These are phyloP conservation scores for Suhomyces vadensis DNA, from an alignment of 805 yeast species.

Conservation along the genomic window DNA sequence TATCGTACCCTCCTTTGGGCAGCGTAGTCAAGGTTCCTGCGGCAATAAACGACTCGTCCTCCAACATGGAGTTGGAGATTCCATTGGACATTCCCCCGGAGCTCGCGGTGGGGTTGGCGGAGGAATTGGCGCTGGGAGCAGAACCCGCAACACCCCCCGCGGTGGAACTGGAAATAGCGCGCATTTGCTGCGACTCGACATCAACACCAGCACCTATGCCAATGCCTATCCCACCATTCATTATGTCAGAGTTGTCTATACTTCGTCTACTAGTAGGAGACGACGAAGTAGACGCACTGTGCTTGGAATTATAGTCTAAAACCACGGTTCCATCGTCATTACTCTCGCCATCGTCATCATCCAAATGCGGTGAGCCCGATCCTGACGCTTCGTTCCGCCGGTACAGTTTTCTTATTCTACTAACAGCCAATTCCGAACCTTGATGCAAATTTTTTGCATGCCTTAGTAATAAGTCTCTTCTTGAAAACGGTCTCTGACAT, in stretches of 20 bases:
- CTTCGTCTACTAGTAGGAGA: constrained; percentile 8
- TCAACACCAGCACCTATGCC: background rate
- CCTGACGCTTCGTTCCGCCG: constrained; percentile 22
- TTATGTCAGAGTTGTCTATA: constrained; percentile 9
- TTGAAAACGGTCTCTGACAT: constrained; percentile 43
- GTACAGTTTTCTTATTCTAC: constrained; percentile 41
- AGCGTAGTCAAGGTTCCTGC: background rate
- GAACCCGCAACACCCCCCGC: too few species aligned
- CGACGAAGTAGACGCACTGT: background rate
- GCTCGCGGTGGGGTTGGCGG: constrained; percentile 3
- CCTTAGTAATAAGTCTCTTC: constrained; percentile 44
- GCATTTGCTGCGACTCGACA: background rate
- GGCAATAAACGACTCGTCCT: background rate
- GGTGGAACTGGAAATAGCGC: background rate
- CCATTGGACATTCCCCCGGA: background rate
- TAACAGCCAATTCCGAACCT: constrained; percentile 45
- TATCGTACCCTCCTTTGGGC: constrained; percentile 16
- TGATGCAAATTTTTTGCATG: constrained; percentile 48
- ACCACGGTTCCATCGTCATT: constrained; percentile 1
- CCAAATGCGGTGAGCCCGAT: background rate
- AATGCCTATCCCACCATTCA: constrained; percentile 1
- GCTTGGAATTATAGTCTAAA: background rate
- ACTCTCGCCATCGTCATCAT: background rate
- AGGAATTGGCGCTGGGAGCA: background rate
- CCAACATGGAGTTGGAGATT: background rate